Conservation (phyloP, 495 filamentous ascomycete species). For the Elaphomyces granulatus region DNA sequence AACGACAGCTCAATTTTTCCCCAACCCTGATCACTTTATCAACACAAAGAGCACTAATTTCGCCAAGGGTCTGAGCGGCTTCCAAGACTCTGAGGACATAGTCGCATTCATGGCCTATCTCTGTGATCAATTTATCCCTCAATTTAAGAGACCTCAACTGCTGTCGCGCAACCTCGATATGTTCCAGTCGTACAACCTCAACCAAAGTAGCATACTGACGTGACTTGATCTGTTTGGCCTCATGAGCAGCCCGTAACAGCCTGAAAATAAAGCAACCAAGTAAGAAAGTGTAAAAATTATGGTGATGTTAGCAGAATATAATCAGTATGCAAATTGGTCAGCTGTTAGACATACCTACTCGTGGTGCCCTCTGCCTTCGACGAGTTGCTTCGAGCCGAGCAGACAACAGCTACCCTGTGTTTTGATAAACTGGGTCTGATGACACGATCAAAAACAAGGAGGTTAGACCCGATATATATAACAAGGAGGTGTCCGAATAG, state of each 20-base stretch:
- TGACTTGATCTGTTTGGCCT: slow-evolving; percentile 46
- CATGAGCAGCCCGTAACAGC: slow-evolving; percentile 53
- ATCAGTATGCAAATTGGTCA: neutral
- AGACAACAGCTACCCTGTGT: slow-evolving; percentile 72
- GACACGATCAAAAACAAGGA: slow-evolving; percentile 4
- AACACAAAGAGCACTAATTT: slow-evolving; percentile 68
- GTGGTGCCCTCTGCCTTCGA: slow-evolving; percentile 89
- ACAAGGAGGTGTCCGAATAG: too few relatives aligned
- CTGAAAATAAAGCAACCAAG: slow-evolving; percentile 21
- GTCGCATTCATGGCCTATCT: slow-evolving; percentile 59
- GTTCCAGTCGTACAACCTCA: slow-evolving; percentile 57
- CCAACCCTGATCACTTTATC: slow-evolving; percentile 86
- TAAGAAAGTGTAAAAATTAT: neutral
- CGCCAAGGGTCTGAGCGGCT: slow-evolving; percentile 42
- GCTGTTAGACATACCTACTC: slow-evolving; percentile 56
- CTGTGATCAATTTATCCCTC: slow-evolving; percentile 37
- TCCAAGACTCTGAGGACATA: slow-evolving; percentile 43
- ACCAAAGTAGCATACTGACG: slow-evolving; percentile 56
- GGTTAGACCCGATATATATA: slow-evolving; percentile 4
- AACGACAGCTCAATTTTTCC: slow-evolving; percentile 82
- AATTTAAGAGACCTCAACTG: slow-evolving; percentile 49
- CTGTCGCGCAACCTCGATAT: slow-evolving; percentile 48
- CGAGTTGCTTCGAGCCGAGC: slow-evolving; percentile 79
- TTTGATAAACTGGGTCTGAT: slow-evolving; percentile 48
- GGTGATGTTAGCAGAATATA: too few relatives aligned